A percentile compares a stretch with the other conserved stretches of the same genome.
Evolutionary conservation across 495 filamentous ascomycete species (phyloP).

Genomic region (Aspergillus biplanus): DNA sequence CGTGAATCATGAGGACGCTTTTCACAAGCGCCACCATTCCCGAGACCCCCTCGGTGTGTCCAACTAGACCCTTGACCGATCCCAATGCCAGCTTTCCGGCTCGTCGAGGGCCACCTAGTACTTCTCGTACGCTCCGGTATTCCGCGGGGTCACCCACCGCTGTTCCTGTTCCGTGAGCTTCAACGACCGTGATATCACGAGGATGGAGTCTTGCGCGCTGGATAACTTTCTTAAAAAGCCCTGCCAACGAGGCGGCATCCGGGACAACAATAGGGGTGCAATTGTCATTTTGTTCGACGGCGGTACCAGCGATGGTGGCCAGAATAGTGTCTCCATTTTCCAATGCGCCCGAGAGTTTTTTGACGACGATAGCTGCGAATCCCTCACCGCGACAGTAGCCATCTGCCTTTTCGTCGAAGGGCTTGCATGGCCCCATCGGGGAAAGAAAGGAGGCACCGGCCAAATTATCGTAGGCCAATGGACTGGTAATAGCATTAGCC

Average conservation of each 20-base stretch:
- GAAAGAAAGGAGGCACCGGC: slow-evolving; percentile 43
- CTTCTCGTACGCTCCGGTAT: slow-evolving; percentile 42
- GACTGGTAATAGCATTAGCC: slow-evolving; percentile 45
- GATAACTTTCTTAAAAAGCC: slow-evolving; percentile 60
- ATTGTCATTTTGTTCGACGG: slow-evolving; percentile 69
- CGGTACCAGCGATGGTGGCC: slow-evolving; percentile 62
- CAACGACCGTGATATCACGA: slow-evolving; percentile 67
- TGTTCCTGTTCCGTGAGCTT: slow-evolving; percentile 80
- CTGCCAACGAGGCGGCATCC: slow-evolving; percentile 62
- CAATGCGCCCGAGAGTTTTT: slow-evolving; percentile 64
- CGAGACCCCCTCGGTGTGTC: slow-evolving; percentile 55
- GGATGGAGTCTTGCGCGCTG: slow-evolving; percentile 61
- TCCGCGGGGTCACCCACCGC: slow-evolving; percentile 73
- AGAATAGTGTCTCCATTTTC: slow-evolving; percentile 65
- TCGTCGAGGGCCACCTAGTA: slow-evolving; percentile 36
- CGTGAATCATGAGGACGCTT: slow-evolving; percentile 52
- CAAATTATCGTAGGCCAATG: slow-evolving; percentile 40
- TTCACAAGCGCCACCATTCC: slow-evolving; percentile 53
- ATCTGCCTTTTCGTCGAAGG: slow-evolving; percentile 71
- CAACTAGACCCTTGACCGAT: slow-evolving; percentile 55
- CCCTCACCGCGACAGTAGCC: slow-evolving; percentile 77
- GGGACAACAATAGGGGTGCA: slow-evolving; percentile 73
- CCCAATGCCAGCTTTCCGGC: slow-evolving; percentile 30
- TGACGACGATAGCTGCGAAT: slow-evolving; percentile 66
- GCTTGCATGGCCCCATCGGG: slow-evolving; percentile 60